phyloP scores from a whole-genome alignment of 306 rosid genomes.

The Gillenia trifoliata region DNA sequence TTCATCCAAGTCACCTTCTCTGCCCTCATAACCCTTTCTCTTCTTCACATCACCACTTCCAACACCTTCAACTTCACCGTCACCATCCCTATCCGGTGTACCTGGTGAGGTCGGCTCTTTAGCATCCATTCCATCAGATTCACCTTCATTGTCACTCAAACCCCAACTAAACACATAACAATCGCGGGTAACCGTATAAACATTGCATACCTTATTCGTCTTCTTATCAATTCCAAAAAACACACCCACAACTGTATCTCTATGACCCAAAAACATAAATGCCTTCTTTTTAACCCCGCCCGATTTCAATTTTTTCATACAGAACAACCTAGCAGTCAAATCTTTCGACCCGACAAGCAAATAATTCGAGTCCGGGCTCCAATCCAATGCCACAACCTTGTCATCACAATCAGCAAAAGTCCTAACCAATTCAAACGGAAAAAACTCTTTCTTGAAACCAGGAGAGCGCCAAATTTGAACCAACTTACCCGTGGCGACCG shows the following conservation, averaged over 20 bases:
- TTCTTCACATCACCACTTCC: constrained; percentile 40
- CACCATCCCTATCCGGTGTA: constrained; percentile 59
- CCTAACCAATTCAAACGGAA: constrained; percentile 63
- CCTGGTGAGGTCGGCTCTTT: constrained; percentile 46
- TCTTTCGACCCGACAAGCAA: constrained; percentile 79
- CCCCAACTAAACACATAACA: constrained; percentile 70
- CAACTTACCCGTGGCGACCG: constrained; percentile 73
- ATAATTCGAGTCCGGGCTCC: constrained; percentile 76
- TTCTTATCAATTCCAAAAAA: constrained; percentile 70
- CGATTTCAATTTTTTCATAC: constrained; percentile 36
- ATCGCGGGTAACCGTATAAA: constrained; percentile 67
- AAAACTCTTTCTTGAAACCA: constrained; percentile 55
- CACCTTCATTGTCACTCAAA: constrained; percentile 23
- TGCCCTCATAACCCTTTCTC: constrained; percentile 39
- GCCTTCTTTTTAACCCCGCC: constrained; percentile 41
- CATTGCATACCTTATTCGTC: constrained; percentile 46
- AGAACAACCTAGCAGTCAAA: constrained; percentile 62
- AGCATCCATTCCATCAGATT: constrained; percentile 32
- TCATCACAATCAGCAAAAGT: constrained; percentile 63
- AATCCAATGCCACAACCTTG: constrained; percentile 56
- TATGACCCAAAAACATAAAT: constrained; percentile 68
- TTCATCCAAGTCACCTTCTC: constrained; percentile 27
- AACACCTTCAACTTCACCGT: constrained; percentile 38
- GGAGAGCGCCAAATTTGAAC: constrained; percentile 90
- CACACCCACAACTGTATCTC: constrained; percentile 71